Evolutionary conservation across 2,329 filamentous ascomycete species (phyloP), one percentile per base, ranked within the genome.

Genomic region (Arachnomyces sp.): DNA sequence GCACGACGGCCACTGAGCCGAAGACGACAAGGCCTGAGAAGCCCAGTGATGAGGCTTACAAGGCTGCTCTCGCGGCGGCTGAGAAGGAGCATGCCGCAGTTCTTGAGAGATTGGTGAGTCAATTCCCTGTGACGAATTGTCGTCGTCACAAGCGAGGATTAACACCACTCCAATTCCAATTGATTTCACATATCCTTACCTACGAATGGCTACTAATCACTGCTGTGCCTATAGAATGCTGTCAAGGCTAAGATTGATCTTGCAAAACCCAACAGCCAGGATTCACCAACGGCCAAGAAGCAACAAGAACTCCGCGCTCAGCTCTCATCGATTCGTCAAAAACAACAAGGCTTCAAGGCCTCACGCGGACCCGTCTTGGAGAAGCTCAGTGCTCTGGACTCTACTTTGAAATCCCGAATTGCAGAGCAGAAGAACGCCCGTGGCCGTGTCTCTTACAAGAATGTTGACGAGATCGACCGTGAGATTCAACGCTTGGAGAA

Each of bases 311-410:
- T 96, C 50, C 83, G 87, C 55, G 71, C 79, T 40, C 79, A 96
- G 68, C 76, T 88, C 55, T 82, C 81, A 59, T 76, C 83, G 51
- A 95, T 98, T 65, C 82, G 85, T 48, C 76, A 81, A 63, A 82
- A 92, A 70, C 92, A 96, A 70, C 81, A 82, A 52, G 82, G 79
- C 44, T 84, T 86, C 71, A 98, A 98, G 75, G 77, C 80, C 44
- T 80, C 83, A 39, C 84, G 89, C 41, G 77, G 74, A 53, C 74
- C 76, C 58, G 81, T 89, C 63, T 76, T 86, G 56, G 89, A 95
- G 56, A 86, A 93, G 69, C 84, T 95, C 70, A 94, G 92, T 76
- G 81, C 82, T 52, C 79, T 94, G 44, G 89, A 96, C 54, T 82
- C 89, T 60, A 84, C 88, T 61, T 73, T 98, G 57, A 90, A 90